Percentiles rank a stretch among this genome's conserved stretches.
These are phyloP conservation scores for Dothidotthia symphoricarpi DNA, from an alignment of 2,329 filamentous ascomycete genomes.

Conservation along the genomic window DNA sequence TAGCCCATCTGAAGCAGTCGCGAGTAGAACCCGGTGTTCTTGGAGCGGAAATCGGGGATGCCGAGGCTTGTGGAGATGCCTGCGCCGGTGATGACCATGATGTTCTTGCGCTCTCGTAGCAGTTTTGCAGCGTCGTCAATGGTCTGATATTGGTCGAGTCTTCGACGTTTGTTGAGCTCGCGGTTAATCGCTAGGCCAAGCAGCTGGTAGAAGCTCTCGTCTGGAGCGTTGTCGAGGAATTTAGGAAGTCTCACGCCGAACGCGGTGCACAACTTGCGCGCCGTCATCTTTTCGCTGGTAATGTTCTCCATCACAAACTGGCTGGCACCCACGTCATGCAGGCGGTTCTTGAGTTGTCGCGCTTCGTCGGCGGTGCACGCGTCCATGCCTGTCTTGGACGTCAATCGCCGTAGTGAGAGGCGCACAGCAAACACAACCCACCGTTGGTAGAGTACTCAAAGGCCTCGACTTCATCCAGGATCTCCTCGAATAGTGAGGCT, in stretches of 20 bases:
- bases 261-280: constrained; percentile 80
- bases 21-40: constrained; percentile 87
- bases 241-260: constrained; percentile 74
- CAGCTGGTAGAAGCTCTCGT: constrained; percentile 72
- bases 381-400: constrained; percentile 21
- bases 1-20: constrained; percentile 75
- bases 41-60: constrained; percentile 95
- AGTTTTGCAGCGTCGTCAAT: constrained; percentile 83
- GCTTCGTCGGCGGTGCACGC: constrained; percentile 55
- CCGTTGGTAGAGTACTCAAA: constrained; percentile 29
- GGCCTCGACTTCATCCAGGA: constrained; percentile 33
- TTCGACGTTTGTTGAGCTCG: constrained; percentile 77
- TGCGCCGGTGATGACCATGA: constrained; percentile 90
- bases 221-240: constrained; percentile 70
- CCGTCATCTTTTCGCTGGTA: constrained; percentile 63
- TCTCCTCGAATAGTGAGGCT: constrained; percentile 37
- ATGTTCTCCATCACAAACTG: constrained; percentile 66
- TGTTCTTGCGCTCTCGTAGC: constrained; percentile 71
- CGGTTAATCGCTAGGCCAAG: constrained; percentile 75
- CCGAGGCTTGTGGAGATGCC: constrained; percentile 96
- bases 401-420: constrained; percentile 8
- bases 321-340: constrained; percentile 74
- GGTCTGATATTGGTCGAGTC: constrained; percentile 76
- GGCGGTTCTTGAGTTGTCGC: constrained; percentile 63
- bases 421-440: constrained; percentile 8